Evolutionary conservation across 1,284 basidiomycete species (phyloP).

Genomic region (Peniophora sp.): DNA sequence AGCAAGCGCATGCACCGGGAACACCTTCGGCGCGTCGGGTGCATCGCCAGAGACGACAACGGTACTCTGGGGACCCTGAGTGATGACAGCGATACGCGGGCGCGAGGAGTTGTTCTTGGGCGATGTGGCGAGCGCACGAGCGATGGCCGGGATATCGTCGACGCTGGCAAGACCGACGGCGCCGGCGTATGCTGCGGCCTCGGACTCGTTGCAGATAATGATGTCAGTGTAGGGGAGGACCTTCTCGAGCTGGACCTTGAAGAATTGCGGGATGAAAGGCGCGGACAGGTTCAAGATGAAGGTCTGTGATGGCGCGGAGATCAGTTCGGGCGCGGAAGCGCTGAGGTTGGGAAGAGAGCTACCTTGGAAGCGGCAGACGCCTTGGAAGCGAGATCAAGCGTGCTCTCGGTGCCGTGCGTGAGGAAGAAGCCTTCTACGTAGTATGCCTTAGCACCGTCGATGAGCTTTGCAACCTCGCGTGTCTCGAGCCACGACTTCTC

Average conservation of each 20-base stretch:
- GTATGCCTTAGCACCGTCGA: constrained; percentile 80
- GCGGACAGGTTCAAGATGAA: constrained; percentile 94
- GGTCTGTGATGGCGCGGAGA: constrained; percentile 35
- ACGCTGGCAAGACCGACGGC: constrained; percentile 52
- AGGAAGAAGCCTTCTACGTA: constrained; percentile 99
- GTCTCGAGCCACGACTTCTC: constrained; percentile 73
- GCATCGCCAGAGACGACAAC: constrained; percentile 65
- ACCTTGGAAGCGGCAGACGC: constrained; percentile 79
- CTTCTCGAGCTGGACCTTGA: constrained; percentile 73
- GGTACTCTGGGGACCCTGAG: constrained; percentile 82
- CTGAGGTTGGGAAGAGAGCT: constrained; percentile 7
- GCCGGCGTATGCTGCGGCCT: constrained; percentile 83
- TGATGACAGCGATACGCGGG: constrained; percentile 85
- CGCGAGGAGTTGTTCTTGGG: constrained; percentile 67
- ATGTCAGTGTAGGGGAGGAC: constrained; percentile 81
- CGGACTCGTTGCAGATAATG: constrained; percentile 91
- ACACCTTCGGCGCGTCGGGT: constrained; percentile 46
- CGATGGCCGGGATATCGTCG: constrained; percentile 63
- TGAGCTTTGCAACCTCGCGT: constrained; percentile 68
- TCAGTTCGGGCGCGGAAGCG: constrained; percentile 6
- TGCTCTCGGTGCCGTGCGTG: constrained; percentile 81
- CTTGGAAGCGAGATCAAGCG: constrained; percentile 73
- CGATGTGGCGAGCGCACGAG: constrained; percentile 62
- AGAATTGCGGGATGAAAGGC: constrained; percentile 97
- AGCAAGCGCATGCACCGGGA: constrained; percentile 56